Evolutionary conservation across 2,329 filamentous ascomycete genomes (phyloP).

Genomic region (Setomelanomma holmii): DNA sequence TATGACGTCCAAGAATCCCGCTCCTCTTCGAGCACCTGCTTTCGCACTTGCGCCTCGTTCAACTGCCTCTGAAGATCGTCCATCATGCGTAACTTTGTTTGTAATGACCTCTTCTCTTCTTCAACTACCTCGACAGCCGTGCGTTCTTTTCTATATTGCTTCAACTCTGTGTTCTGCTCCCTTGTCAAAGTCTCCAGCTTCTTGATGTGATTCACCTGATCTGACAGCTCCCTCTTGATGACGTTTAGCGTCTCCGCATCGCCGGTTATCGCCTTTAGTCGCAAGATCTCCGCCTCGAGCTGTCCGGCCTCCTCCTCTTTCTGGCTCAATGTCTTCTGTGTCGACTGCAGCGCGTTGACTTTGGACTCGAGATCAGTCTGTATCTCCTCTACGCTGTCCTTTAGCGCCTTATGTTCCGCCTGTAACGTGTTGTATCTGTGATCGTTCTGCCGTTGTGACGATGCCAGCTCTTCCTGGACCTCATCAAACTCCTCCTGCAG

Average conservation of each 20-base stretch:
- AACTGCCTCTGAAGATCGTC: slow-evolving; percentile 78
- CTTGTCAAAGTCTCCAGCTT: slow-evolving; percentile 80
- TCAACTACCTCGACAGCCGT: slow-evolving; percentile 93
- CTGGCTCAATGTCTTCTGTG: slow-evolving; percentile 71
- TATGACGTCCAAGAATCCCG: slow-evolving; percentile 85
- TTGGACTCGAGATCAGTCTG: slow-evolving; percentile 65
- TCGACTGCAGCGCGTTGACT: slow-evolving; percentile 63
- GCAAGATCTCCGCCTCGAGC: slow-evolving; percentile 82
- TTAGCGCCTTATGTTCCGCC: slow-evolving; percentile 64
- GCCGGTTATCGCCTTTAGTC: slow-evolving; percentile 83
- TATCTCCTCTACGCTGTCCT: slow-evolving; percentile 65
- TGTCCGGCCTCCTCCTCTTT: slow-evolving; percentile 74
- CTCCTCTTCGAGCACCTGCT: slow-evolving; percentile 88
- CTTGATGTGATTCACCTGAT: slow-evolving; percentile 91
- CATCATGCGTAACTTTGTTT: slow-evolving; percentile 78
- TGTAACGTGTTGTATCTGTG: slow-evolving; percentile 67
- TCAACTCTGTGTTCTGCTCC: slow-evolving; percentile 80
- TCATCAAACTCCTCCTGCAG: slow-evolving; percentile 86
- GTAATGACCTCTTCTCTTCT: slow-evolving; percentile 87
- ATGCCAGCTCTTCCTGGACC: slow-evolving; percentile 74
- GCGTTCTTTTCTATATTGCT: slow-evolving; percentile 78
- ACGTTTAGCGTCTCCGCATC: slow-evolving; percentile 85
- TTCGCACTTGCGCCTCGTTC: slow-evolving; percentile 79
- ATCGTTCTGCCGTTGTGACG: slow-evolving; percentile 70
- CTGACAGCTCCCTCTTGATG: slow-evolving; percentile 85